These are phyloP conservation scores for Yarrowia alimentaria DNA, from an alignment of 805 yeast genomes.

Conservation along the genomic window DNA sequence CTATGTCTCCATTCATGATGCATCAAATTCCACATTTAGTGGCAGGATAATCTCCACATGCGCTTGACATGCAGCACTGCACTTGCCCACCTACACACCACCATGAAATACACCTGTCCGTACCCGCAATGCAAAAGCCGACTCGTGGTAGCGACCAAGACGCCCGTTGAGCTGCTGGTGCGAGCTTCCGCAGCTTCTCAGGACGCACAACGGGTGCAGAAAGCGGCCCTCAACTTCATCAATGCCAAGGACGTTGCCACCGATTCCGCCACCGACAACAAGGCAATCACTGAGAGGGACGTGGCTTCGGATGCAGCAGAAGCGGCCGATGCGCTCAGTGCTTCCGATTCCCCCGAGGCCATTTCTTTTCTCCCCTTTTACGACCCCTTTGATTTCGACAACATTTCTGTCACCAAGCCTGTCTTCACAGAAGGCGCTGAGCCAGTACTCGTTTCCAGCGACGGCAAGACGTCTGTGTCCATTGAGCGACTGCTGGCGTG, in stretches of 20 bases:
- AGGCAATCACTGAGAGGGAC: background rate
- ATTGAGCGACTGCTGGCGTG: constrained; percentile 22
- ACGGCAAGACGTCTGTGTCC: constrained; percentile 14
- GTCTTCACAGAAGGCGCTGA: constrained; percentile 5
- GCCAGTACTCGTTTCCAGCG: background rate
- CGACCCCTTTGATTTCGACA: constrained; percentile 26
- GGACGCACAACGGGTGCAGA: constrained; percentile 15
- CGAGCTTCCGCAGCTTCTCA: constrained; percentile 14
- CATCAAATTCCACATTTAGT: no score
- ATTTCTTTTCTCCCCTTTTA: constrained; percentile 7
- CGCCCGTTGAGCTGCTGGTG: constrained; percentile 10
- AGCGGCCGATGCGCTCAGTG: background rate
- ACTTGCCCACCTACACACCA: constrained; percentile 1
- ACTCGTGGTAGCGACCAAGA: constrained; percentile 14
- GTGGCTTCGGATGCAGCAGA: no score
- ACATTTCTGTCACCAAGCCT: constrained; percentile 24
- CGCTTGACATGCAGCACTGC: no score
- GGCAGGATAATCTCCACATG: no score
- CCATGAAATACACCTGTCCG: constrained; percentile 25
- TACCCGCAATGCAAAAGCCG: constrained; percentile 19
- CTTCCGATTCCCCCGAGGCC: background rate
- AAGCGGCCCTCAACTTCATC: constrained; percentile 22
- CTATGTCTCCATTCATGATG: no score
- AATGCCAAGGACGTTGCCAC: constrained; percentile 1
- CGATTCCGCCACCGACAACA: background rate